Conservation (phyloP, 2,329 filamentous ascomycete species). For the Diaporthe destruens region DNA sequence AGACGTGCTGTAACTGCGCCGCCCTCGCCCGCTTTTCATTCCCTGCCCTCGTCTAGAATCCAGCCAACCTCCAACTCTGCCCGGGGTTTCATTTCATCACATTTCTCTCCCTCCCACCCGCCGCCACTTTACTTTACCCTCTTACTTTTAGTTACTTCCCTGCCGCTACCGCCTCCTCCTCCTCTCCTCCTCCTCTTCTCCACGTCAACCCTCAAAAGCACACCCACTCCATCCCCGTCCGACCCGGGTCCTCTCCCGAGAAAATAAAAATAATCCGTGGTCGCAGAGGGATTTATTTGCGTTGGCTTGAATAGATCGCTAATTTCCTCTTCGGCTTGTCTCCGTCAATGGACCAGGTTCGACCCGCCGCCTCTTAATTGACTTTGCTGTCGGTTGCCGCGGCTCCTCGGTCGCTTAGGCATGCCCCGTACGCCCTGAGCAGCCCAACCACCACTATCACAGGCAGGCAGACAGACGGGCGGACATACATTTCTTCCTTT, state of each 20-base stretch:
- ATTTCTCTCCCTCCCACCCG: slow-evolving; percentile 13
- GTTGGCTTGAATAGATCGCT: slow-evolving; percentile 14
- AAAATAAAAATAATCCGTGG: slow-evolving; percentile 18
- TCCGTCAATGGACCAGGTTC: slow-evolving; percentile 26
- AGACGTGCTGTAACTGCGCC: slow-evolving; percentile 11
- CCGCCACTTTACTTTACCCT: neutral
- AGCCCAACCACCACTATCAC: slow-evolving; percentile 29
- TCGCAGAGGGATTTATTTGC: neutral
- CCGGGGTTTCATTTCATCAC: slow-evolving; percentile 31
- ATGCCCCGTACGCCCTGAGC: slow-evolving; percentile 33
- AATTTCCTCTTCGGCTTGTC: slow-evolving; percentile 5
- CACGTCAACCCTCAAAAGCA: neutral
- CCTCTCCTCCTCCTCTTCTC: neutral
- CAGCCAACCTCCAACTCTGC: slow-evolving; percentile 27
- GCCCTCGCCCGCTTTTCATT: slow-evolving; percentile 32
- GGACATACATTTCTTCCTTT: neutral
- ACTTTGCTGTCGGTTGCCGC: slow-evolving; percentile 32
- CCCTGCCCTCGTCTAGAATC: slow-evolving; percentile 30
- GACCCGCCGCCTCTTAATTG: slow-evolving; percentile 21
- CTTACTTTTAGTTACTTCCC: neutral
- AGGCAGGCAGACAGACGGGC: slow-evolving; percentile 15
- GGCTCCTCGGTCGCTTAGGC: slow-evolving; percentile 32
- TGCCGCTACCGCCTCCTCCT: neutral
- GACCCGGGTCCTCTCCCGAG: neutral
- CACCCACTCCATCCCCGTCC: slow-evolving; percentile 16